Evolutionary conservation across 208 protist genomes (phyloP).

Genomic region (Wallacemonas sp.): DNA sequence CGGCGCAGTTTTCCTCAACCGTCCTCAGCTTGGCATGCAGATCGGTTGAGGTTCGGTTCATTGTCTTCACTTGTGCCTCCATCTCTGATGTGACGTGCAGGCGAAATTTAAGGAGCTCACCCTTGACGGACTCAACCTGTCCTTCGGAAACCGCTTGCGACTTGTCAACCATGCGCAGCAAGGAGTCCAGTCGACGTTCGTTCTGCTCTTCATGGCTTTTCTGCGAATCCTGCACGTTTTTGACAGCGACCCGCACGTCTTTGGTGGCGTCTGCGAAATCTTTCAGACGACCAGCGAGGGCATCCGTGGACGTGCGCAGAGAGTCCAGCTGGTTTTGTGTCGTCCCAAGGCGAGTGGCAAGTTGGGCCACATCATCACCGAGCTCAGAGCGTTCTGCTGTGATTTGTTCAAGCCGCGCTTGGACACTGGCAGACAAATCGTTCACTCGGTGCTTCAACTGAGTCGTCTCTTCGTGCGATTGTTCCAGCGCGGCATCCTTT

Average conservation of each 20-base stretch:
- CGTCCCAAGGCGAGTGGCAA: neutral
- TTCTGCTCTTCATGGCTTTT: neutral
- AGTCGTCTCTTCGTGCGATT: neutral
- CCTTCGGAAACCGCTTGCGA: conserved; percentile 2
- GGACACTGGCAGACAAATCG: neutral
- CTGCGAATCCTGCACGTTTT: neutral
- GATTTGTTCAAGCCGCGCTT: neutral
- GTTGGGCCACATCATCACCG: too few species aligned
- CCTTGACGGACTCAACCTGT: conserved; percentile 10
- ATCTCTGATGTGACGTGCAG: conserved; percentile 4
- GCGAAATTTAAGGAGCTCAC: conserved; percentile 4
- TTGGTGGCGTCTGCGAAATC: neutral
- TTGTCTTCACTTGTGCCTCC: neutral
- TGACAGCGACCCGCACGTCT: neutral
- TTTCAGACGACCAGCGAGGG: neutral
- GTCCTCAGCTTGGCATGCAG: neutral
- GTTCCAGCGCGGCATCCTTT: neutral
- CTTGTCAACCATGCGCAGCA: conserved; percentile 5
- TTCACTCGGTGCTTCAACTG: neutral
- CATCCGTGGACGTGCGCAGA: neutral
- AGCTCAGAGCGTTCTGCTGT: too few species aligned
- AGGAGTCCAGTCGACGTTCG: conserved; percentile 5
- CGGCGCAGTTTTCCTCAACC: conserved; percentile 7
- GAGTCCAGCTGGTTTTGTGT: neutral
- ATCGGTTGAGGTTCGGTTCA: neutral